These are phyloP conservation scores for Monosporascus sp. DNA, from an alignment of 2,329 filamentous ascomycete genomes.

Conservation along the genomic window DNA sequence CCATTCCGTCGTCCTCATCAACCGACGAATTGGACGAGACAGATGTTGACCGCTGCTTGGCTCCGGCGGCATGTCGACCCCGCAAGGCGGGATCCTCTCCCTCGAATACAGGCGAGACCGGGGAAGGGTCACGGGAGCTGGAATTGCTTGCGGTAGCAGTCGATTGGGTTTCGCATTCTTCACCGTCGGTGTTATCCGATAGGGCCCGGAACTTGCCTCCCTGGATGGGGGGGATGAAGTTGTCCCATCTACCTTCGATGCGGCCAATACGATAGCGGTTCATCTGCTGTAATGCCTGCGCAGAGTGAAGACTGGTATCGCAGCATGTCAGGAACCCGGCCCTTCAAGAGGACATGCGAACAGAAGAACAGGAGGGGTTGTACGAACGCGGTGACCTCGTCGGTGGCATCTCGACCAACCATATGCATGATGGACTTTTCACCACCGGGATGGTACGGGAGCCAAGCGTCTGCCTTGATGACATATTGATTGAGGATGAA, in stretches of 20 bases:
- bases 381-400: constrained; percentile 83
- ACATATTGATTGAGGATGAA: constrained; percentile 78
- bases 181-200: constrained; percentile 31
- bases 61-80: constrained; percentile 21
- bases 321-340: constrained; percentile 7
- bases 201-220: constrained; percentile 67
- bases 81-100: constrained; percentile 23
- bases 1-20: constrained; percentile 48
- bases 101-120: constrained; percentile 47
- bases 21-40: constrained; percentile 54
- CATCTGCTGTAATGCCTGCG: constrained; percentile 72
- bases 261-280: constrained; percentile 75
- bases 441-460: constrained; percentile 86
- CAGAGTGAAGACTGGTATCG: constrained; percentile 68
- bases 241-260: constrained; percentile 76
- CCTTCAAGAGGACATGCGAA: constrained; percentile 2
- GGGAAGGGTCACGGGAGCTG: constrained; percentile 48
- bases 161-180: constrained; percentile 18
- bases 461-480: constrained; percentile 82
- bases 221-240: constrained; percentile 88
- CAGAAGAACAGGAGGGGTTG: constrained; percentile 7
- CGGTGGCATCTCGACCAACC: constrained; percentile 89
- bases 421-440: constrained; percentile 88
- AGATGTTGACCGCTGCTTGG: constrained; percentile 38
- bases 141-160: constrained; percentile 40